phyloP scores from a whole-genome alignment of 2,329 filamentous ascomycete genomes.

The Ophiostoma quercus region DNA sequence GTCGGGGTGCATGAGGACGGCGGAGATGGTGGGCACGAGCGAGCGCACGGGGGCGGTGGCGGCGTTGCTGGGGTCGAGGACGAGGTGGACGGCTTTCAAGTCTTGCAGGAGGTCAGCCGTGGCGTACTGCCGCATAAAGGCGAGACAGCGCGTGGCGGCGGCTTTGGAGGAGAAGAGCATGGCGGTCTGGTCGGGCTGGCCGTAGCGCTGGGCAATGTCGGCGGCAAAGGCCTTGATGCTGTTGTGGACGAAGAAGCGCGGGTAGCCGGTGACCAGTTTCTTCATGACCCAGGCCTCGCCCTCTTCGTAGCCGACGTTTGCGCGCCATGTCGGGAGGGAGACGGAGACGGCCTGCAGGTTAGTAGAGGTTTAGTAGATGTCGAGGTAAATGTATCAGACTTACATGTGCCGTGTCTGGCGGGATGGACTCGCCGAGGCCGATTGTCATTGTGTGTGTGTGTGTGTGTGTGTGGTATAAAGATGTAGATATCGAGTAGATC shows the following conservation, averaged over 20 bases:
- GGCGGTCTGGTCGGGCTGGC: slow-evolving; percentile 57
- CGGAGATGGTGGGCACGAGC: slow-evolving; percentile 57
- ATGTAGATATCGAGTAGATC: background rate
- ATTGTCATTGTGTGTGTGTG: slow-evolving; percentile 18
- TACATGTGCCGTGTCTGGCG: slow-evolving; percentile 73
- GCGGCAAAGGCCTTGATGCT: slow-evolving; percentile 68
- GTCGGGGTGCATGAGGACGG: slow-evolving; percentile 65
- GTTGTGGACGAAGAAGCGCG: slow-evolving; percentile 90
- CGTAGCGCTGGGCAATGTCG: slow-evolving; percentile 61
- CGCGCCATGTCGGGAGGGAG: slow-evolving; percentile 85
- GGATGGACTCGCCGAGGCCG: slow-evolving; percentile 64
- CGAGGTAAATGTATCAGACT: slow-evolving; percentile 31
- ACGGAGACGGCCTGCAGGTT: slow-evolving; percentile 78
- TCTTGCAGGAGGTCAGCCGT: slow-evolving; percentile 41
- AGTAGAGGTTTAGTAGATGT: too few relatives aligned
- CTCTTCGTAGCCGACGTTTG: slow-evolving; percentile 92
- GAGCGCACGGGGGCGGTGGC: slow-evolving; percentile 48
- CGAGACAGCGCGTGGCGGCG: slow-evolving; percentile 65
- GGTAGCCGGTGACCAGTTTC: slow-evolving; percentile 86
- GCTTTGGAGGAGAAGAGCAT: slow-evolving; percentile 75
- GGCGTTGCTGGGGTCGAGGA: slow-evolving; percentile 53
- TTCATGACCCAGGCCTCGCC: slow-evolving; percentile 79
- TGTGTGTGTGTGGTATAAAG: background rate
- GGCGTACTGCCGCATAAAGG: slow-evolving; percentile 63
- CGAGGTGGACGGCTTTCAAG: slow-evolving; percentile 53